These are phyloP conservation scores for Allantophomopsis cytisporea DNA, from an alignment of 2,329 filamentous ascomycete genomes.

Conservation along the genomic window DNA sequence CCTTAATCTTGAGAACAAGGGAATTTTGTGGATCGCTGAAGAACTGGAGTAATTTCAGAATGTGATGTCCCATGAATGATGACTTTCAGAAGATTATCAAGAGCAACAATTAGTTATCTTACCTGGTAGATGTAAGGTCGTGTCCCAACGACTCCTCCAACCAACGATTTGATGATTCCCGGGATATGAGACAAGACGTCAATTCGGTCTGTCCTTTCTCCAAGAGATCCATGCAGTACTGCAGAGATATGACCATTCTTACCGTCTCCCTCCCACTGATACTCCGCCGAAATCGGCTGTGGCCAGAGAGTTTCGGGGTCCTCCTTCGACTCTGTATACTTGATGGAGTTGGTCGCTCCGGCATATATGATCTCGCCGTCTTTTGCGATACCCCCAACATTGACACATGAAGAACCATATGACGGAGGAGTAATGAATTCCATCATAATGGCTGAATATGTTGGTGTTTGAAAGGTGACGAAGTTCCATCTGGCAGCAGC, in stretches of 20 bases:
- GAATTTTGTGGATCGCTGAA: not conserved
- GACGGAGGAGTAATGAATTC: slow-evolving; percentile 89
- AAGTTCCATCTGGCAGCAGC: slow-evolving; percentile 91
- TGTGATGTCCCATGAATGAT: too few relatives aligned
- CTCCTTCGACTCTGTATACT: slow-evolving; percentile 52
- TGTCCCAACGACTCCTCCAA: slow-evolving; percentile 71
- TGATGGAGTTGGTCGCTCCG: slow-evolving; percentile 32
- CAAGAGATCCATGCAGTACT: slow-evolving; percentile 51
- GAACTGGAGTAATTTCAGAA: not conserved
- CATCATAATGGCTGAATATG: slow-evolving; percentile 84
- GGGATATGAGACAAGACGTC: slow-evolving; percentile 93
- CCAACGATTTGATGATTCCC: slow-evolving; percentile 82
- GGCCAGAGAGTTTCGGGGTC: slow-evolving; percentile 77
- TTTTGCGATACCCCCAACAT: slow-evolving; percentile 68
- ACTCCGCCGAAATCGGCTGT: slow-evolving; percentile 61
- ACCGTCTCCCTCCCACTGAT: slow-evolving; percentile 60
- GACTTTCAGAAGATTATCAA: too few relatives aligned
- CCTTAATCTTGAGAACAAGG: slow-evolving; percentile 1
- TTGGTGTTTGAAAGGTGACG: slow-evolving; percentile 77
- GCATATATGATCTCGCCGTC: slow-evolving; percentile 43
- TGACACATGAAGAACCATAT: slow-evolving; percentile 75
- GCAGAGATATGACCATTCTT: slow-evolving; percentile 64
- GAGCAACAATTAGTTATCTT: slow-evolving; percentile 34
- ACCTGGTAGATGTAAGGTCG: slow-evolving; percentile 95
- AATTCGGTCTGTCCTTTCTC: slow-evolving; percentile 58